phyloP scores from a whole-genome alignment of 1,284 basidiomycete species.

The Ceratobasidium sp. region DNA sequence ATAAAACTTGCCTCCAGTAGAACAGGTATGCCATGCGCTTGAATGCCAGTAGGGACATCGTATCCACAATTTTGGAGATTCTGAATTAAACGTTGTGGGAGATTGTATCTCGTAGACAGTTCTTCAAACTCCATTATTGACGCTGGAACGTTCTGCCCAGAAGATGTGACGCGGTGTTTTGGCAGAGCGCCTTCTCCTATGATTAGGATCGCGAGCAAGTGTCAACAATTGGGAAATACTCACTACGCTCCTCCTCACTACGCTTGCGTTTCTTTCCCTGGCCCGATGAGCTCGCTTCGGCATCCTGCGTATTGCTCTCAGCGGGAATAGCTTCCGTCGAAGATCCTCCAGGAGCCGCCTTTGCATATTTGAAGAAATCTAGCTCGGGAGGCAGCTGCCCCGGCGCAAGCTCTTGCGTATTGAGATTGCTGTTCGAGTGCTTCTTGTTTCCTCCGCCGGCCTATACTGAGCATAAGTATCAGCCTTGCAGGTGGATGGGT shows the following conservation, averaged over 20 bases:
- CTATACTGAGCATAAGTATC: slow-evolving; percentile 43
- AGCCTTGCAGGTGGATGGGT: slow-evolving; percentile 38
- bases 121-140: slow-evolving; percentile 71
- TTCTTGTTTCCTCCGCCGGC: slow-evolving; percentile 10
- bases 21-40: slow-evolving; percentile 80
- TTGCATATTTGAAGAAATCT: slow-evolving; percentile 90
- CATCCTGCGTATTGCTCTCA: slow-evolving; percentile 60
- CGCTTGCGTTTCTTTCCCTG: slow-evolving; percentile 52
- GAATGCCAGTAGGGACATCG: slow-evolving; percentile 76
- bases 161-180: slow-evolving; percentile 73
- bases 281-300: slow-evolving; percentile 42
- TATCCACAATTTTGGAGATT: slow-evolving; percentile 75
- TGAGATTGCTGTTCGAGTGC: slow-evolving; percentile 45
- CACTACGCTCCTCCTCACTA: slow-evolving; percentile 41
- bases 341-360: slow-evolving; percentile 55
- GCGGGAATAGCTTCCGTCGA: neutral
- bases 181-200: slow-evolving; percentile 44
- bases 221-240: neutral
- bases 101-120: slow-evolving; percentile 68
- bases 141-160: slow-evolving; percentile 74
- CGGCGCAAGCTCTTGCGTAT: slow-evolving; percentile 53
- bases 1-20: slow-evolving; percentile 70
- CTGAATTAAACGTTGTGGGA: slow-evolving; percentile 69
- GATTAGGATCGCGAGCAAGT: slow-evolving; percentile 15
- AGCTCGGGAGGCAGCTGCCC: slow-evolving; percentile 80